Evolutionary conservation across 176 grass and related monocot species (phyloP).

Genomic region (Carex cristatella): DNA sequence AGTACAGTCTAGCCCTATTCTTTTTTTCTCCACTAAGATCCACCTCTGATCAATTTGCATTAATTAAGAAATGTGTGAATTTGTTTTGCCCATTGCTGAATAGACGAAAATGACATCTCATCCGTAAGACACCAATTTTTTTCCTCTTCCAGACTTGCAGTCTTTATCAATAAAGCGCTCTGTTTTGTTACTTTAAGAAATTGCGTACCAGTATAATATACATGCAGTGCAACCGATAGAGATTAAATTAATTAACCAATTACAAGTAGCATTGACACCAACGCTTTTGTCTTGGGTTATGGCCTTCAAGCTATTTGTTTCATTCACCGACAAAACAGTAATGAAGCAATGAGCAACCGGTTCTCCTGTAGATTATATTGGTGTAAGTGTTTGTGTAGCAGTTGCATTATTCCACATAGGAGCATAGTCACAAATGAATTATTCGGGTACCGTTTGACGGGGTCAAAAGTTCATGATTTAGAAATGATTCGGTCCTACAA

Average conservation of each 20-base stretch:
- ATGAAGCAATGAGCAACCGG: neutral
- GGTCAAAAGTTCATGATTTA: too few species aligned
- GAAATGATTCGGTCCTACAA: too few species aligned
- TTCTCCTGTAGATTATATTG: neutral
- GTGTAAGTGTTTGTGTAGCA: neutral
- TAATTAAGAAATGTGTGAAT: neutral
- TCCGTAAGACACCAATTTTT: neutral
- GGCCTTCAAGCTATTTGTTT: neutral
- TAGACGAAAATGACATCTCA: slow-evolving; percentile 3
- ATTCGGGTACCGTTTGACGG: too few species aligned
- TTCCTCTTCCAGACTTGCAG: too few species aligned
- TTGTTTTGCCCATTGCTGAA: neutral
- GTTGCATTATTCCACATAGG: too few species aligned
- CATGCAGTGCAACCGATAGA: neutral
- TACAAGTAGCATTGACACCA: neutral
- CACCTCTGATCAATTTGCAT: neutral
- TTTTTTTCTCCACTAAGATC: too few species aligned
- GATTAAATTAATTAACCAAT: neutral
- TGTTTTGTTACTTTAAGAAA: neutral
- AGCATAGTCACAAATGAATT: too few species aligned
- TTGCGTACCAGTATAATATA: neutral
- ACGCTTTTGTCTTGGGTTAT: neutral
- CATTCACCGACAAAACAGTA: slow-evolving; percentile 13
- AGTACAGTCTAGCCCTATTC: too few species aligned
- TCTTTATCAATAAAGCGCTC: neutral